phyloP scores from a whole-genome alignment of 2,329 filamentous ascomycete genomes.

The Cryphonectria nitschkei region DNA sequence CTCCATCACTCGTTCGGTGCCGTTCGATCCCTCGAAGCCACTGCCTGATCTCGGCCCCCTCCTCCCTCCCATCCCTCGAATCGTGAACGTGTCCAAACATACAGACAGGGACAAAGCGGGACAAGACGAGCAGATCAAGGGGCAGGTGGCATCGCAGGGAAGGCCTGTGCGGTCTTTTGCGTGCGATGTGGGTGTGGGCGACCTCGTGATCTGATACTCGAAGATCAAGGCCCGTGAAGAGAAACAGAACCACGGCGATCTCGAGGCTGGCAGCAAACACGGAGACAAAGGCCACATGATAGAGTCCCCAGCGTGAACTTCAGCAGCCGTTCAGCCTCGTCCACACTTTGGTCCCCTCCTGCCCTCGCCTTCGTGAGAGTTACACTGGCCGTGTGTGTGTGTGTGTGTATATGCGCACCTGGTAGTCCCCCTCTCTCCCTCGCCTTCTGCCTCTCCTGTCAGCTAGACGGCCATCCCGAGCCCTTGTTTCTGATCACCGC shows the following conservation, averaged over 20 bases:
- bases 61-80: slow-evolving; percentile 6
- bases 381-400: slow-evolving; percentile 5
- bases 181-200: slow-evolving; percentile 52
- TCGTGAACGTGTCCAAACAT: slow-evolving; percentile 9
- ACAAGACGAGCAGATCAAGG: slow-evolving; percentile 2
- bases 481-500: not conserved
- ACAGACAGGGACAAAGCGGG: slow-evolving; percentile 4
- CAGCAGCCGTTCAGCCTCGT: slow-evolving; percentile 1
- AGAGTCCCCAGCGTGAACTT: slow-evolving; percentile 8
- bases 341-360: not conserved
- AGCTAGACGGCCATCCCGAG: slow-evolving; percentile 21
- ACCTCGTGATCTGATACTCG: slow-evolving; percentile 41
- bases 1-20: slow-evolving; percentile 17
- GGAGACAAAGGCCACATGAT: slow-evolving; percentile 5
- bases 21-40: slow-evolving; percentile 20
- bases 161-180: slow-evolving; percentile 39
- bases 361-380: slow-evolving; percentile 8
- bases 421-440: slow-evolving; percentile 19
- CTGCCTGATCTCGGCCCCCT: slow-evolving; percentile 8
- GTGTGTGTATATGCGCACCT: slow-evolving; percentile 18
- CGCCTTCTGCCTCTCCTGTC: not conserved
- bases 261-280: slow-evolving; percentile 19
- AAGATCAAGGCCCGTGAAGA: slow-evolving; percentile 27
- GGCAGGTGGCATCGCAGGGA: slow-evolving; percentile 33
- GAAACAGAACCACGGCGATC: slow-evolving; percentile 12